These are phyloP conservation scores for Aegilops longissima DNA, from an alignment of 176 grass and related monocot species.

Conservation along the genomic window DNA sequence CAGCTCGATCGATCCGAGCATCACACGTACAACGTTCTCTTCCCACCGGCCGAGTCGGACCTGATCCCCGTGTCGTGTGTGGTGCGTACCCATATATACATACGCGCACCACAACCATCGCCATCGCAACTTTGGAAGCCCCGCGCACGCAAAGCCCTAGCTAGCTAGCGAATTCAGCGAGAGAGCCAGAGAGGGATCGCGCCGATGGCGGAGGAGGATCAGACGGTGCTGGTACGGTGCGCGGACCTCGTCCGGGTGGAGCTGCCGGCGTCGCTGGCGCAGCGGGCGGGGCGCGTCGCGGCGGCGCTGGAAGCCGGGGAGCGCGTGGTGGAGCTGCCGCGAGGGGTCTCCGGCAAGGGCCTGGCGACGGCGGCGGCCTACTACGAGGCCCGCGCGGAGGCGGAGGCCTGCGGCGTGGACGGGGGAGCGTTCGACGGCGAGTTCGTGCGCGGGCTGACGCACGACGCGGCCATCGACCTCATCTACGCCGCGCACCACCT, in stretches of 20 bases:
- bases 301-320: neutral
- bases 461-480: slow-evolving; percentile 30
- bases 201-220: neutral
- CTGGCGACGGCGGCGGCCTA: slow-evolving; percentile 24
- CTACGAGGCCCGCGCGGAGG: slow-evolving; percentile 16
- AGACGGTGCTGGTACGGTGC: slow-evolving; percentile 33
- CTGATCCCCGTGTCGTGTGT: neutral
- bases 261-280: neutral
- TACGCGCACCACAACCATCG: neutral
- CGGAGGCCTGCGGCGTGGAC: neutral
- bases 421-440: neutral
- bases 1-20: neutral
- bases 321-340: neutral
- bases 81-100: neutral
- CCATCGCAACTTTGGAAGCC: too few species aligned
- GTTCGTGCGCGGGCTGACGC: slow-evolving; percentile 1
- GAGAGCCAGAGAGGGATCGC: neutral
- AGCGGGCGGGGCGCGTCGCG: neutral
- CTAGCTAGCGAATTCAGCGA: neutral
- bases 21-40: neutral
- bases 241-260: slow-evolving; percentile 18
- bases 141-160: too few species aligned
- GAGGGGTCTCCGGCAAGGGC: neutral
- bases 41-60: neutral
- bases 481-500: slow-evolving; percentile 31